Conservation (phyloP, 78 protist genomes). For the Emiliania huxleyi region DNA sequence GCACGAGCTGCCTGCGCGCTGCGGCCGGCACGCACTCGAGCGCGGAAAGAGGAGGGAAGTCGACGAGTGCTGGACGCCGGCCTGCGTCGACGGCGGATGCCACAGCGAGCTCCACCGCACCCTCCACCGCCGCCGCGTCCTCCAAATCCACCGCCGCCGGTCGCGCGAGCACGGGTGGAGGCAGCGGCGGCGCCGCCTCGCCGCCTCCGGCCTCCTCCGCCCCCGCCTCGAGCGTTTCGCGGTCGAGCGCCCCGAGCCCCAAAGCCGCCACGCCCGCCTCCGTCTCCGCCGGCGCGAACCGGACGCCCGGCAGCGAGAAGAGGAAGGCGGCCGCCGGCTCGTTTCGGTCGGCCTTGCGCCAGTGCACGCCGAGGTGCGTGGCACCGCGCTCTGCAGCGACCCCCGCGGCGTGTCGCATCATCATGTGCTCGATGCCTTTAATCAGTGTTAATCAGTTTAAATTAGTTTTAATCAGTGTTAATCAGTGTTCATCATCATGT, state of each 20-base stretch:
- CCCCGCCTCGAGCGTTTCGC: neutral
- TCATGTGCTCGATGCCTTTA: slow-evolving; percentile 3
- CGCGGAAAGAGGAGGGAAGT: no score
- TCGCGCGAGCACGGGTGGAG: neutral
- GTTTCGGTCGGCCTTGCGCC: neutral
- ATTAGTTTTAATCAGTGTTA: no score
- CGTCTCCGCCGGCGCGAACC: neutral
- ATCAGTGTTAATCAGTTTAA: no score
- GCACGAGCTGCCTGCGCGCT: neutral
- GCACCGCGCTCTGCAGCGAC: neutral
- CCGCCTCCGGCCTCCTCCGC: neutral
- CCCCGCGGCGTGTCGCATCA: neutral
- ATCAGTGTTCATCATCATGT: no score
- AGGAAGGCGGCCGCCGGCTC: slow-evolving; percentile 7
- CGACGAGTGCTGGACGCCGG: no score
- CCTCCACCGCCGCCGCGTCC: no score
- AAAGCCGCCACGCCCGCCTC: no score
- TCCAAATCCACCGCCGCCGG: neutral
- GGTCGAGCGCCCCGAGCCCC: neutral
- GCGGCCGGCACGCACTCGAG: no score
- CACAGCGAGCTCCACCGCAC: no score
- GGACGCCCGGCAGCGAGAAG: neutral
- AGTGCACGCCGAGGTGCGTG: neutral
- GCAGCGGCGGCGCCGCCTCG: neutral
- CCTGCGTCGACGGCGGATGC: no score